Evolutionary conservation across 108 stramenopile species (phyloP).

Genomic region (Skeletonema costatum): DNA sequence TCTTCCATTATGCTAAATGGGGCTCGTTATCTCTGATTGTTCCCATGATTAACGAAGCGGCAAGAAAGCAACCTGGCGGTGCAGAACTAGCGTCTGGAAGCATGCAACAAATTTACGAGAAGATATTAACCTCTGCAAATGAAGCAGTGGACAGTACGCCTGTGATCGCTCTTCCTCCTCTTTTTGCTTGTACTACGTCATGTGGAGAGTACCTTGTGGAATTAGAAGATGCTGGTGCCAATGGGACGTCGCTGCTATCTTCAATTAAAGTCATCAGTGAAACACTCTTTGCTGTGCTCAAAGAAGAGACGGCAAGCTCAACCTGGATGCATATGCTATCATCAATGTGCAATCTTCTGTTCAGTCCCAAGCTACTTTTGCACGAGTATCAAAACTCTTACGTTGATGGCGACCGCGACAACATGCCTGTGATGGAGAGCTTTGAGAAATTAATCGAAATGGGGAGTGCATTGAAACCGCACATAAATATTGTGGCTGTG

Average conservation of each 20-base stretch:
- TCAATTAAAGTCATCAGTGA: constrained; percentile 51
- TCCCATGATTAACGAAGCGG: constrained; percentile 27
- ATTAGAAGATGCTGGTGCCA: constrained; percentile 18
- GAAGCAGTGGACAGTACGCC: constrained; percentile 64
- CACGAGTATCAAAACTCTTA: constrained; percentile 57
- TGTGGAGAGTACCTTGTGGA: constrained; percentile 24
- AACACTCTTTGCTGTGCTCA: constrained; percentile 64
- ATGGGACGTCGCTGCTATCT: constrained; percentile 22
- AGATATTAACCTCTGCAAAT: constrained; percentile 41
- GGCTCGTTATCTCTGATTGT: constrained; percentile 42
- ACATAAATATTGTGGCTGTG: constrained; percentile 59
- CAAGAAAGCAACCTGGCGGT: neutral
- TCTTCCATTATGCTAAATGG: constrained; percentile 73
- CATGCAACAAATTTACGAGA: constrained; percentile 17
- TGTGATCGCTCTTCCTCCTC: constrained; percentile 57
- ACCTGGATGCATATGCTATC: constrained; percentile 74
- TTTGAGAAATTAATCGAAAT: constrained; percentile 67
- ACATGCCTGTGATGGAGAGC: constrained; percentile 62
- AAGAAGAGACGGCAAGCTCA: constrained; percentile 46
- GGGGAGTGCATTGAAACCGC: constrained; percentile 60
- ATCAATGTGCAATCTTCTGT: constrained; percentile 68
- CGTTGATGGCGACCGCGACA: constrained; percentile 9
- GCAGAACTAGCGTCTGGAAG: constrained; percentile 9
- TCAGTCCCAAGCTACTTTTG: constrained; percentile 55
- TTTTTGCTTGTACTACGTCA: constrained; percentile 59